Evolutionary conservation across 1,284 basidiomycete species (phyloP), one percentile per base, ranked within the genome.

Genomic region (Takashimella koratensis): DNA sequence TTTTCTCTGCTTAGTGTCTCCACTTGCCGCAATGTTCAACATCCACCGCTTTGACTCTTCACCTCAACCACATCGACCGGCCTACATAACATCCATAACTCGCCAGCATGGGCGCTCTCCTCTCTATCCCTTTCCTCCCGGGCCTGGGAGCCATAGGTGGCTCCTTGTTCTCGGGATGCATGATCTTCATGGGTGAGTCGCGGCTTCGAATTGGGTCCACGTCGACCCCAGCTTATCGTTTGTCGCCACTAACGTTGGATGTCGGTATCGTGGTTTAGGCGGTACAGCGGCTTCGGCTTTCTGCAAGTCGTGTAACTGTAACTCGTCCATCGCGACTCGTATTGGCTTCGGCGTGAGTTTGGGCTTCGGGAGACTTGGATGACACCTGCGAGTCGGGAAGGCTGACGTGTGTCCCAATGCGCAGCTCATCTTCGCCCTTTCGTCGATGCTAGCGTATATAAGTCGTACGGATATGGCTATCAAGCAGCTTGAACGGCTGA

Each of bases 241-340:
- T 46, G 41, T 20, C 39, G 26, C 48, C 23, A 24, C 53, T 24
- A 16, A 44, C 48, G 4, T 36, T 21, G 6, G 8, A 12, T 22
- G 42, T 24, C n/a, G n/a, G n/a, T n/a, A n/a, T n/a, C n/a, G n/a
- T n/a, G n/a, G n/a, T n/a, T n/a, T 36, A 73, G 67, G 72, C 24
- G 71, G 74, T 26, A 66, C 68, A 54, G 71, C 78, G 84, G 93
- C 94, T 10, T 93, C 91, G 36, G 95, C 97, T 79, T 90, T 98
- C 78, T 96, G 87, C 83, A 96, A 96, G 80, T 94, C 91, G 53
- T 98, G 95, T 78, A 98, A 98, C 75, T 98, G 95, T 79, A 97
- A 98, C 72, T 96, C 92, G 10, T 96, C 92, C 1, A 98, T 98
- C 63, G 95, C 95, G 0, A 98, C 95, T 36, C 87, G 95, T 68